A percentile compares a stretch with the other conserved stretches of the same genome.
These are phyloP conservation scores for Globisporangium cederbergense DNA, from an alignment of 352 stramenopile species.

Conservation along the genomic window DNA sequence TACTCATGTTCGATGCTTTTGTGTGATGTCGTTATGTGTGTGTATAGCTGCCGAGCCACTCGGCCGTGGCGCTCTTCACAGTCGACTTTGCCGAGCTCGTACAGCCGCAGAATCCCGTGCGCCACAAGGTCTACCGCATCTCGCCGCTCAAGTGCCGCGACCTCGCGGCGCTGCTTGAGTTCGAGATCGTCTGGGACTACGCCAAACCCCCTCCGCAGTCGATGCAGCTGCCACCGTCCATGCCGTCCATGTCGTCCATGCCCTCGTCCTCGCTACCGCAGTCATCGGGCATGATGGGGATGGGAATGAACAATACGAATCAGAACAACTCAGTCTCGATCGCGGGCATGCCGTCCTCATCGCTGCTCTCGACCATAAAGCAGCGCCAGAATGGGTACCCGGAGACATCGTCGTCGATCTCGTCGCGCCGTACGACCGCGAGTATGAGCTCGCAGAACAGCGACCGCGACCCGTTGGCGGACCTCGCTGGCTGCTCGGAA, in stretches of 20 bases:
- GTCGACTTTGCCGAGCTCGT: conserved; percentile 74
- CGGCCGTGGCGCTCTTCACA: conserved; percentile 69
- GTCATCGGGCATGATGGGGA: conserved; percentile 15
- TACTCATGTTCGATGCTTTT: neutral
- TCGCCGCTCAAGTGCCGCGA: conserved; percentile 75
- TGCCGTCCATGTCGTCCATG: conserved; percentile 5
- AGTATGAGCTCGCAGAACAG: conserved; percentile 62
- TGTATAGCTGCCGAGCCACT: conserved; percentile 74
- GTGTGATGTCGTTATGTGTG: conserved; percentile 3
- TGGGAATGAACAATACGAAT: conserved; percentile 9
- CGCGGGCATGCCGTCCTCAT: conserved; percentile 35
- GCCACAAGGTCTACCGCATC: conserved; percentile 55
- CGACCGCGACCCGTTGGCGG: conserved; percentile 42
- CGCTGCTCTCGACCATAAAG: conserved; percentile 34
- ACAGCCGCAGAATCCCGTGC: conserved; percentile 38
- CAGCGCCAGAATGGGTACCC: conserved; percentile 13
- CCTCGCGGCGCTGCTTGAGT: conserved; percentile 65
- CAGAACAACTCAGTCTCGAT: conserved; percentile 16
- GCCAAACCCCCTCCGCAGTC: conserved; percentile 10
- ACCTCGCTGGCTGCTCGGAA: conserved; percentile 37
- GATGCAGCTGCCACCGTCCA: conserved; percentile 9
- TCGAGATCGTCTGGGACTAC: conserved; percentile 73
- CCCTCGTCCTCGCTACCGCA: conserved; percentile 23
- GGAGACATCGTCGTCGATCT: conserved; percentile 29
- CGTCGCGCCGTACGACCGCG: conserved; percentile 47